These are phyloP conservation scores for Neofusicoccum laricinum DNA, from an alignment of 2,329 filamentous ascomycete genomes.

Conservation along the genomic window DNA sequence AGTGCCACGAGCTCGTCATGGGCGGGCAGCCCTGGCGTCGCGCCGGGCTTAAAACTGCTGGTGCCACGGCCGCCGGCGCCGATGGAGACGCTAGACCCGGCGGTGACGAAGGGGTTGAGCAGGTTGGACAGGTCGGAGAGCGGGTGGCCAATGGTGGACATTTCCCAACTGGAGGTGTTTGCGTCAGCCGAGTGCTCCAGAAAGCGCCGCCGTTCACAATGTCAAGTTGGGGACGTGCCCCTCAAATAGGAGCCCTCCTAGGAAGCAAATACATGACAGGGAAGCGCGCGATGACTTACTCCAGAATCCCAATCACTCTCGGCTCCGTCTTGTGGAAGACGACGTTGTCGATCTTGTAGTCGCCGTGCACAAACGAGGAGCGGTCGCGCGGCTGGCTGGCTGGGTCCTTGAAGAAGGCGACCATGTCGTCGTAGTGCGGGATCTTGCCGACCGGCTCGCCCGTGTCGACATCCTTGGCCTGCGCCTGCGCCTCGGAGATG, in stretches of 20 bases:
- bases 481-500: conserved; percentile 75
- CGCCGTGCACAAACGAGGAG: conserved; percentile 81
- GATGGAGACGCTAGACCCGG: conserved; percentile 35
- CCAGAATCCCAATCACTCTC: conserved; percentile 85
- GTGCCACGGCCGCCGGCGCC: conserved; percentile 32
- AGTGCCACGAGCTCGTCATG: conserved; percentile 59
- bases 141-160: conserved; percentile 96
- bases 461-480: conserved; percentile 72
- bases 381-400: conserved; percentile 71
- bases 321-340: conserved; percentile 84
- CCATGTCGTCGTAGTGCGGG: conserved; percentile 77
- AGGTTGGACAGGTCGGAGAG: conserved; percentile 88
- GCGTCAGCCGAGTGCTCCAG: too few species aligned
- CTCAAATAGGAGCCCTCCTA: too few species aligned
- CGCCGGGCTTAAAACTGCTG: conserved; percentile 58
- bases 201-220: too few species aligned
- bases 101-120: conserved; percentile 46
- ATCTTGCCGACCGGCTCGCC: conserved; percentile 74
- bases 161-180: conserved; percentile 66
- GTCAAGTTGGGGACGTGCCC: too few species aligned
- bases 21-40: conserved; percentile 64
- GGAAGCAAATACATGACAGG: too few species aligned
- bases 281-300: conserved; percentile 54
- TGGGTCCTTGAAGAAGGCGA: conserved; percentile 71
- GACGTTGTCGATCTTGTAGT: conserved; percentile 76